phyloP scores from a whole-genome alignment of 139 green algal genomes.

The Chlorella sp. region DNA sequence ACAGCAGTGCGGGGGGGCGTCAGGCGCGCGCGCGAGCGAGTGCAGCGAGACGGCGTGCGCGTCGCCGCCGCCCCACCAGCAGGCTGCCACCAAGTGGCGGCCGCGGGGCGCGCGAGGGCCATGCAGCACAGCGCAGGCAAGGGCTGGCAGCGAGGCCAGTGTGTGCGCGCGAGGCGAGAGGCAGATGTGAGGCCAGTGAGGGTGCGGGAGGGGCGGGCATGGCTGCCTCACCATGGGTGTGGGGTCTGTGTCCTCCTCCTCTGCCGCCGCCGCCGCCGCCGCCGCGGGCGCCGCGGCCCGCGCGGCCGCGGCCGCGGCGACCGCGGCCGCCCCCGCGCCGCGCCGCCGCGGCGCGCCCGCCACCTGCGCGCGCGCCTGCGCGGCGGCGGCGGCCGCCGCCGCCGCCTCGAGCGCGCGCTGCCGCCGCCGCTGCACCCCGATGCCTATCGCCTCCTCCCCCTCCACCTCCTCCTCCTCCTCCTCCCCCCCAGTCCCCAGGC shows the following conservation, averaged over 20 bases:
- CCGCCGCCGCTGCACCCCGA: neutral
- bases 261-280: neutral
- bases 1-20: neutral
- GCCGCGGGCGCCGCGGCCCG: neutral
- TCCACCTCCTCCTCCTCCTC: neutral
- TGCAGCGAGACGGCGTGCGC: no score
- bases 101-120: neutral
- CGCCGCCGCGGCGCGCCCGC: neutral
- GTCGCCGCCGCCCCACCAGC: neutral
- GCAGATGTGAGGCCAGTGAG: neutral
- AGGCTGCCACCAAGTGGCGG: neutral
- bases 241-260: conserved; percentile 4
- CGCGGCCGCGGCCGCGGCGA: conserved; percentile 7
- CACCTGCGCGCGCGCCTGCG: neutral
- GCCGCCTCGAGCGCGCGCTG: neutral
- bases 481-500: neutral
- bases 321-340: neutral
- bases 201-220: neutral
- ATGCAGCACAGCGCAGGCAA: no score
- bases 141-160: neutral
- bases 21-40: neutral
- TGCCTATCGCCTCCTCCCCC: neutral
- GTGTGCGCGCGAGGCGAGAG: neutral
- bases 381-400: neutral
- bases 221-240: conserved; percentile 10